A percentile compares a stretch with the other conserved stretches of the same genome.
phyloP scores from a whole-genome alignment of 805 yeast species.

The Lipomyces sp. region DNA sequence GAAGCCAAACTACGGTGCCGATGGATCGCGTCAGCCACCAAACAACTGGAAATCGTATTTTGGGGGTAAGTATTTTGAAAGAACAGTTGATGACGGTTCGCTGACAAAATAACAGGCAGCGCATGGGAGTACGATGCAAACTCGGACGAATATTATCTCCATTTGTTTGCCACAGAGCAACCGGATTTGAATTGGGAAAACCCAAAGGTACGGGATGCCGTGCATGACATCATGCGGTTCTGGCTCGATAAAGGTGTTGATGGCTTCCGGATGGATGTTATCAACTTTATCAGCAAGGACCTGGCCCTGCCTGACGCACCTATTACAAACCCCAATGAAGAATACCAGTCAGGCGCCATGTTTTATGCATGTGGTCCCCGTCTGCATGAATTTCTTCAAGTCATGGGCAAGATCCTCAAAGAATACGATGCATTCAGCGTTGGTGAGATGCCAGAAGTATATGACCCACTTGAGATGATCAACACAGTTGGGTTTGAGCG shows the following conservation, averaged over 20 bases:
- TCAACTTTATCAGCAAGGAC: constrained; percentile 58
- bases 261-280: constrained; percentile 65
- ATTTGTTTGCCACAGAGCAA: constrained; percentile 58
- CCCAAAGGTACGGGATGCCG: constrained; percentile 47
- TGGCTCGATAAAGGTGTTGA: constrained; percentile 64
- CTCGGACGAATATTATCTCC: constrained; percentile 61
- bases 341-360: constrained; percentile 50
- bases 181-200: constrained; percentile 72
- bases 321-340: constrained; percentile 49
- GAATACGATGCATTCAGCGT: constrained; percentile 61
- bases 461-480: constrained; percentile 40
- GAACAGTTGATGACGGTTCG: no score
- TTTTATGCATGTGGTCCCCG: constrained; percentile 56
- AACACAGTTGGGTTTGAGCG: constrained; percentile 39
- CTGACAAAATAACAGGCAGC: constrained; percentile 36
- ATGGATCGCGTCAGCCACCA: constrained; percentile 59
- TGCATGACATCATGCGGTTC: constrained; percentile 57
- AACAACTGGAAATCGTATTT: constrained; percentile 62
- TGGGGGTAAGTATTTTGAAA: constrained; percentile 19
- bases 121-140: constrained; percentile 63
- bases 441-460: constrained; percentile 58
- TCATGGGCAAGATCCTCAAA: constrained; percentile 53
- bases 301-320: constrained; percentile 57
- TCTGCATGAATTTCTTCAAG: constrained; percentile 63
- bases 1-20: constrained; percentile 49